phyloP scores from a whole-genome alignment of 2,329 filamentous ascomycete genomes.

The Fusarium sp. region DNA sequence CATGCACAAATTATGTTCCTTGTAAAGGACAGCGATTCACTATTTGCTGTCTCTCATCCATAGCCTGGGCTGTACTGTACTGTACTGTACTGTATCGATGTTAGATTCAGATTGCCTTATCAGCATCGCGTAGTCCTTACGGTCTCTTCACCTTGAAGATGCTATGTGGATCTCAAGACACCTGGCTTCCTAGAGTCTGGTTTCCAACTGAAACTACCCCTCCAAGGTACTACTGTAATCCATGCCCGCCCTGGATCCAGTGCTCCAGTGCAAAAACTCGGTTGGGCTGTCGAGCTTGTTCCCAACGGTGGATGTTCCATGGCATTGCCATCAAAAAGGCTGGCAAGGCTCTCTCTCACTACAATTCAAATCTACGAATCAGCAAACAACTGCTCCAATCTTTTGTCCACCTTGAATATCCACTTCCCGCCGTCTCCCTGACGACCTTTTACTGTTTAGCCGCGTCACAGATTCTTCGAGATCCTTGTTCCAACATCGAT shows the following conservation, averaged over 20 bases:
- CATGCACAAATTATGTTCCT: slow-evolving; percentile 40
- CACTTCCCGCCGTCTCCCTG: slow-evolving; percentile 44
- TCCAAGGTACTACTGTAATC: not conserved
- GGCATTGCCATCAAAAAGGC: slow-evolving; percentile 18
- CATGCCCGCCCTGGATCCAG: not conserved
- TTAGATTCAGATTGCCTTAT: not conserved
- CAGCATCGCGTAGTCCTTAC: not conserved
- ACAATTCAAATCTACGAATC: slow-evolving; percentile 4
- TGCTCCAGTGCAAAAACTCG: not conserved
- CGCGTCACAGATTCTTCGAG: slow-evolving; percentile 13
- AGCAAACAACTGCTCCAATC: slow-evolving; percentile 17
- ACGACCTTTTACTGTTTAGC: slow-evolving; percentile 21
- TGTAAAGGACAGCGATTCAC: slow-evolving; percentile 23
- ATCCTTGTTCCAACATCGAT: slow-evolving; percentile 11
- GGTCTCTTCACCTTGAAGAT: not conserved
- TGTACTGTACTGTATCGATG: not conserved
- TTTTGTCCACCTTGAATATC: slow-evolving; percentile 29
- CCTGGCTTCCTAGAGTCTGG: not conserved
- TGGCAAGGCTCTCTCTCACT: slow-evolving; percentile 15
- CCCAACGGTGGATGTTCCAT: slow-evolving; percentile 37
- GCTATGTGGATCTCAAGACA: not conserved
- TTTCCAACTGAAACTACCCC: not conserved
- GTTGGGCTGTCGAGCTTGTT: slow-evolving; percentile 19
- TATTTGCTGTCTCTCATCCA: slow-evolving; percentile 5
- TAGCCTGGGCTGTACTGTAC: not conserved